Percentiles rank a stretch among this genome's conserved stretches.
Evolutionary conservation across 495 filamentous ascomycete genomes (phyloP).

Genomic region (Annulohypoxylon nitens): DNA sequence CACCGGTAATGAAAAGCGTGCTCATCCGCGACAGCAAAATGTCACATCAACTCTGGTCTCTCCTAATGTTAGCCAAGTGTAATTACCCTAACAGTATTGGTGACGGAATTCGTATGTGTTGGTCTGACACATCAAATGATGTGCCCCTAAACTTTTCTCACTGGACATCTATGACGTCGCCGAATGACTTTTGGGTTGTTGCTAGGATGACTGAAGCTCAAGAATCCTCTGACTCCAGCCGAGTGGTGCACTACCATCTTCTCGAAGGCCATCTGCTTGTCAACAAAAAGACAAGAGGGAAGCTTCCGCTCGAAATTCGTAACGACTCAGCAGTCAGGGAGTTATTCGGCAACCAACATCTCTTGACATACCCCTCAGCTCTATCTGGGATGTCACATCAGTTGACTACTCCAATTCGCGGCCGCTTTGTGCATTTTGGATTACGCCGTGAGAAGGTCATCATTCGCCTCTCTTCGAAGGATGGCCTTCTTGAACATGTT

Average conservation of each 20-base stretch:
- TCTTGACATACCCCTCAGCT: conserved; percentile 61
- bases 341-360: conserved; percentile 64
- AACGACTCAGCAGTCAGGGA: conserved; percentile 54
- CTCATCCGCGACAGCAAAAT: conserved; percentile 64
- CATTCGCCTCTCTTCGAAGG: conserved; percentile 50
- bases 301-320: conserved; percentile 60
- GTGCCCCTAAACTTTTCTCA: background rate
- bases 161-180: conserved; percentile 43
- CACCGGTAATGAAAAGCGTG: conserved; percentile 50
- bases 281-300: conserved; percentile 57
- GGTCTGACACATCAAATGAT: conserved; percentile 7
- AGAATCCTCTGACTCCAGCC: conserved; percentile 6
- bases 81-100: conserved; percentile 46
- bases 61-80: conserved; percentile 55
- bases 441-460: conserved; percentile 54
- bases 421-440: conserved; percentile 64
- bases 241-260: conserved; percentile 60
- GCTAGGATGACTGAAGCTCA: conserved; percentile 11
- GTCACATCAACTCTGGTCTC: conserved; percentile 51
- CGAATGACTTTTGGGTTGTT: conserved; percentile 53
- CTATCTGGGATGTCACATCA: conserved; percentile 62
- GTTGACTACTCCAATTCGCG: conserved; percentile 47
- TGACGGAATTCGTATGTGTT: conserved; percentile 44
- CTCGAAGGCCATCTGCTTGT: conserved; percentile 64
- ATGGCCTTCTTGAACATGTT: conserved; percentile 54